Conservation (phyloP, 2,329 filamentous ascomycete genomes). For the Colletotrichum sp. region DNA sequence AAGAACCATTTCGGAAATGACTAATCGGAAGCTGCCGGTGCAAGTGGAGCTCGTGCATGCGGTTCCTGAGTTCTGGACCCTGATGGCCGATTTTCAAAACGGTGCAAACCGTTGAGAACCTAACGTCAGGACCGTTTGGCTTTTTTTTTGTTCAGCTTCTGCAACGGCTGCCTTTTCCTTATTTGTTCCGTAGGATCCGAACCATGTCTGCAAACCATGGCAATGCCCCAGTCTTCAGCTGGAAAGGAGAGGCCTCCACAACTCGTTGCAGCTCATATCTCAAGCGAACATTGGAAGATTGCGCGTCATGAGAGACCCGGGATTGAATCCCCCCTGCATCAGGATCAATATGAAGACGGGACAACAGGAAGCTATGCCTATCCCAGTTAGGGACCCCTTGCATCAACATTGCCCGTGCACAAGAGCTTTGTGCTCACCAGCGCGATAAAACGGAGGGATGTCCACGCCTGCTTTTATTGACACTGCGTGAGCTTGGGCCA, state of each 20-base stretch:
- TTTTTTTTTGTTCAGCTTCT: background rate
- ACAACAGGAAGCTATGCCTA: background rate
- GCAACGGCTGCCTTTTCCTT: background rate
- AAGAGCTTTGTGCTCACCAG: background rate
- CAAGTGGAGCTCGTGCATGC: background rate
- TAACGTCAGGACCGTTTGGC: background rate
- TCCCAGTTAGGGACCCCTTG: background rate
- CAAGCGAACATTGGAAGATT: slow-evolving; percentile 3
- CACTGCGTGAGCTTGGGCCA: background rate
- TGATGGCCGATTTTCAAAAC: background rate
- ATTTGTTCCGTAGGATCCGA: background rate
- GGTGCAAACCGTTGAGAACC: background rate
- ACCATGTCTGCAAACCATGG: background rate
- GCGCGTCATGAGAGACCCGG: slow-evolving; percentile 14
- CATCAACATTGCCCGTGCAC: background rate
- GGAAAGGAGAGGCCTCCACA: background rate
- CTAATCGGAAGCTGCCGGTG: background rate
- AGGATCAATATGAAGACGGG: background rate
- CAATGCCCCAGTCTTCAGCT: background rate
- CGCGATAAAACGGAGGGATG: background rate
- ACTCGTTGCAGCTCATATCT: slow-evolving; percentile 2
- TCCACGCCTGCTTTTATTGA: background rate
- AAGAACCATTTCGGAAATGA: background rate
- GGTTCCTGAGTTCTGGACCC: background rate
- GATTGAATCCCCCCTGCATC: slow-evolving; percentile 4